A percentile compares a stretch with the other conserved stretches of the same genome.
These are phyloP conservation scores for Hemisphaericaspora nanyangensis DNA, from an alignment of 805 yeast species.

Conservation along the genomic window DNA sequence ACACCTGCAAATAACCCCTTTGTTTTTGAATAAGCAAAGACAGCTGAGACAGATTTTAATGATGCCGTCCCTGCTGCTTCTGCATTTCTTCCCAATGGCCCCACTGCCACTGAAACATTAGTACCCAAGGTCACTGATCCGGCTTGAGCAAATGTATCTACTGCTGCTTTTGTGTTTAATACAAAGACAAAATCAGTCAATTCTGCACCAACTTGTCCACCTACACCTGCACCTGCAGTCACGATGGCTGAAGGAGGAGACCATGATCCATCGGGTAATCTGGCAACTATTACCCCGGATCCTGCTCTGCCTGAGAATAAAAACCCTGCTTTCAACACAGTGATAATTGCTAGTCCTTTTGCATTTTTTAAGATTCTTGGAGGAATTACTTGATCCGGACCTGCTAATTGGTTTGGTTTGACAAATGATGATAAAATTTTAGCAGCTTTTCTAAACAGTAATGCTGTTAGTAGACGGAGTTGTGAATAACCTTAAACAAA, in stretches of 20 bases:
- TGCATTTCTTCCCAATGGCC: slow-evolving; percentile 95
- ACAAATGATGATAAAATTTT: slow-evolving; percentile 83
- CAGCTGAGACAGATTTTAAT: slow-evolving; percentile 79
- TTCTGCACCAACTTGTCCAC: slow-evolving; percentile 96
- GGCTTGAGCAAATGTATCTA: slow-evolving; percentile 86
- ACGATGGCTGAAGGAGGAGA: slow-evolving; percentile 95
- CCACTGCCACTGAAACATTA: slow-evolving; percentile 92
- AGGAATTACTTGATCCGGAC: slow-evolving; percentile 86
- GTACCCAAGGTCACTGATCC: slow-evolving; percentile 96
- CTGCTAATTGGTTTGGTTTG: slow-evolving; percentile 90
- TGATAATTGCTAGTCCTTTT: slow-evolving; percentile 85
- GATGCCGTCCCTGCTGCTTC: slow-evolving; percentile 97
- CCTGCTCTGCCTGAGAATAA: slow-evolving; percentile 97
- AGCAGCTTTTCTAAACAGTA: slow-evolving; percentile 72
- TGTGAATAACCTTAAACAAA: not conserved
- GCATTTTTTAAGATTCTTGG: slow-evolving; percentile 84
- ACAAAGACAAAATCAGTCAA: slow-evolving; percentile 94
- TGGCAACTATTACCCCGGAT: slow-evolving; percentile 90
- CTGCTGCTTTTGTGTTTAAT: slow-evolving; percentile 82
- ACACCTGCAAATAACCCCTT: slow-evolving; percentile 98
- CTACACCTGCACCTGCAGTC: slow-evolving; percentile 98
- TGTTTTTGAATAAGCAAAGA: slow-evolving; percentile 90
- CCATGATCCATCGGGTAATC: slow-evolving; percentile 94
- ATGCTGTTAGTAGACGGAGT: slow-evolving; percentile 17
- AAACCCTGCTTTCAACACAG: slow-evolving; percentile 96